Conservation (phyloP, 306 rosid species). For the Trifolium fragiferum region DNA sequence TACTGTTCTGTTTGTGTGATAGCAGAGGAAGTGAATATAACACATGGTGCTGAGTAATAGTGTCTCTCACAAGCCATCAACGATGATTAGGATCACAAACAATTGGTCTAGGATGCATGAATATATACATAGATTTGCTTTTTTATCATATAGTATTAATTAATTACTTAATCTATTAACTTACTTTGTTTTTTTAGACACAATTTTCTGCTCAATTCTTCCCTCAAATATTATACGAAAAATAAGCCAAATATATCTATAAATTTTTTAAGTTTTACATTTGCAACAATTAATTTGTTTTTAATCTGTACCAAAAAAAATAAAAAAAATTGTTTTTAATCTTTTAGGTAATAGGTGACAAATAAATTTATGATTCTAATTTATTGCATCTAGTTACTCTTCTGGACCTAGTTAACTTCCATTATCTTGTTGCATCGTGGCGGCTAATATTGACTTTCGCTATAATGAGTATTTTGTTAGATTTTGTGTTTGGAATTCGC, state of each 20-base stretch:
- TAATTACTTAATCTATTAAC: neutral
- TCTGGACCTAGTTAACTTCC: too few relatives aligned
- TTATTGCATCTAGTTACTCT: too few relatives aligned
- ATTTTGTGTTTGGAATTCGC: too few relatives aligned
- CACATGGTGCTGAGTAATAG: slow-evolving; percentile 63
- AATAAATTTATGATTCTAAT: too few relatives aligned
- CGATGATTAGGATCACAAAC: neutral
- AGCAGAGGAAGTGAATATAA: slow-evolving; percentile 26
- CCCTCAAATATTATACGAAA: slow-evolving; percentile 1
- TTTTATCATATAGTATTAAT: neutral
- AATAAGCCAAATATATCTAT: neutral
- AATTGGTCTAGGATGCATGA: neutral
- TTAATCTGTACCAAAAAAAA: too few relatives aligned
- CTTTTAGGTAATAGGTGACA: too few relatives aligned
- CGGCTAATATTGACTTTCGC: too few relatives aligned
- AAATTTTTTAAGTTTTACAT: too few relatives aligned
- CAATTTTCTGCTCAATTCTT: neutral
- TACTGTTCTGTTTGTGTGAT: slow-evolving; percentile 23
- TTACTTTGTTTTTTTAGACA: neutral
- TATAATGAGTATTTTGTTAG: too few relatives aligned
- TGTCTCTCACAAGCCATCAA: slow-evolving; percentile 47
- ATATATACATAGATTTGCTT: neutral
- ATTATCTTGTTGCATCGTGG: too few relatives aligned
- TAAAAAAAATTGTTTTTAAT: too few relatives aligned
- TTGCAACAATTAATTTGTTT: too few relatives aligned